Percentiles rank a stretch among this genome's conserved stretches.
Conservation (phyloP, 441 rosid species). For the Populus tomentosa region DNA sequence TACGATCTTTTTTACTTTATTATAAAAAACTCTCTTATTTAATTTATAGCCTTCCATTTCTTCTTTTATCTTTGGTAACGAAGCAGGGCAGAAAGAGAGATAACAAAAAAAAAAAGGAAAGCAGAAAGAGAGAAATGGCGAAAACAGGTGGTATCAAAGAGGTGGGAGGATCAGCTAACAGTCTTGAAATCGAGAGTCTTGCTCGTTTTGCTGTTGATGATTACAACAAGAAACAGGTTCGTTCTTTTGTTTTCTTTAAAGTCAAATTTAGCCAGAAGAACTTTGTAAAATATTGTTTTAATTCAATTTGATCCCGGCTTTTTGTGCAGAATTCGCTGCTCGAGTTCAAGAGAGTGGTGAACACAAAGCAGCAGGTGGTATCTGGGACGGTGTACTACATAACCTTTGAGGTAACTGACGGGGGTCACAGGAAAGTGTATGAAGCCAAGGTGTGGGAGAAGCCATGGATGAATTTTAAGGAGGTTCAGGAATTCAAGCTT, state of each 20-base stretch:
- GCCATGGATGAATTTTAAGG: constrained; percentile 70
- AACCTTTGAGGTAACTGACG: constrained; percentile 63
- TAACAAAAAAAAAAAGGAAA: too few relatives aligned
- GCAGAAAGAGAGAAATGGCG: constrained; percentile 25
- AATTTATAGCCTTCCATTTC: background rate
- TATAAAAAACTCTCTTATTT: background rate
- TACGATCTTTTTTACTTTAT: background rate
- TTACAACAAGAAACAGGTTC: constrained; percentile 70
- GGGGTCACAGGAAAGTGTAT: constrained; percentile 50
- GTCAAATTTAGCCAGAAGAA: too few relatives aligned
- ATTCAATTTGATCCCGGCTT: background rate
- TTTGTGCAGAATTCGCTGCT: constrained; percentile 45
- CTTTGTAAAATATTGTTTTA: background rate
- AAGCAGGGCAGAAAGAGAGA: background rate
- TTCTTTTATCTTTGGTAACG: background rate
- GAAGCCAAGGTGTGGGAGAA: constrained; percentile 89
- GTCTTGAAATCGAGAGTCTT: constrained; percentile 52
- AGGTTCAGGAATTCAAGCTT: constrained; percentile 66
- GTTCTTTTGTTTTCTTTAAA: background rate
- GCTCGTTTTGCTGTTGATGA: constrained; percentile 87
- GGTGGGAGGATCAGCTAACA: constrained; percentile 45
- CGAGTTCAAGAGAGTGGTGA: constrained; percentile 52
- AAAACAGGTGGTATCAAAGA: constrained; percentile 43
- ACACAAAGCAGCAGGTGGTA: constrained; percentile 69
- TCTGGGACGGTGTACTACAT: constrained; percentile 57